Evolutionary conservation across 257 asterid genomes (phyloP), one percentile per base, ranked within the genome.

Genomic region (Asclepias syriaca): DNA sequence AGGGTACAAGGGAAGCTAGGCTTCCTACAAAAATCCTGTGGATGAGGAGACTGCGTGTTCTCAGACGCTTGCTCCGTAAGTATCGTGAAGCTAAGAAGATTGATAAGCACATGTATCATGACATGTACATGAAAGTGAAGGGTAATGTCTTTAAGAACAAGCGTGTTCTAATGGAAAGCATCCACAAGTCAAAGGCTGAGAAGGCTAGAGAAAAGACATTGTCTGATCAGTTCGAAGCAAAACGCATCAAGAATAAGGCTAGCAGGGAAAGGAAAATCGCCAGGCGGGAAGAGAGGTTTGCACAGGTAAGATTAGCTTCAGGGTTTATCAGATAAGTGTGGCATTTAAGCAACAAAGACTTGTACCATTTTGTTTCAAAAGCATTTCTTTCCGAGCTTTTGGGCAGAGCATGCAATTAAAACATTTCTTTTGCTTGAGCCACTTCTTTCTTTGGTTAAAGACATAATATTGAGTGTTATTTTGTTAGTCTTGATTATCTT

Each of bases 1-100:
- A 87, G 87, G 97, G 97, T 81, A 91, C 97, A 40, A 86, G 97
- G 76, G 96, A 91, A 76, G 97, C 97, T 4, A 89, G 97, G 75
- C 69, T 91, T 84, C 97, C 96, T 49, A 91, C 97, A 0, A 91
- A 91, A 74, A 71, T 91, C 6, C 92, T 91, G 13, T 91, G 97
- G 97, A 91, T 91, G 97, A 75, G 96, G 84, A 91, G 97, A 63
- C 78, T 91, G 85, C 84, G 97, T 60, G 96, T 91, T 37, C 92
- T 91, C 24, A 86, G 97, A 49, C 86, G 97, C 32, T 77, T 91
- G 86, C 92, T 91, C n/a, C 92, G 97, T 73, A 91, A 91, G 87
- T 91, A 91, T 65, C 57, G 97, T 22, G 97, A 91, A 84, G 50
- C 96, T 0, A 91, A 91, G 86, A 91, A 91, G 80, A 91, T 91